Evolutionary conservation across 352 stramenopile species (phyloP).

Genomic region (Phytophthora ramorum): DNA sequence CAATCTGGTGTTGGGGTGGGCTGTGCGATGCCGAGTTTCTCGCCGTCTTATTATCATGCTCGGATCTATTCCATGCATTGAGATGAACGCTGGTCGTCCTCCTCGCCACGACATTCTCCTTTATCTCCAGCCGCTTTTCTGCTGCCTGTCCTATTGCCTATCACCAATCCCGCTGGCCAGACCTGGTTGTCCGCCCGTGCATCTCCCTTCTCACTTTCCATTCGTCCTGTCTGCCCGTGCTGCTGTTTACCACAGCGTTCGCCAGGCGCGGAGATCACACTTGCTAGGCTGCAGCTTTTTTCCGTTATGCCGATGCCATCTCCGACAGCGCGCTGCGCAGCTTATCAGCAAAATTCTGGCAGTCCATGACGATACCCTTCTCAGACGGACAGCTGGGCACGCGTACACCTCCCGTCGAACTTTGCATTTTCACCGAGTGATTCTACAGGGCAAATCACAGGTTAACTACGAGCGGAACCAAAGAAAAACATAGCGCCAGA

Average conservation of each 20-base stretch:
- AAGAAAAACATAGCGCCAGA: background rate
- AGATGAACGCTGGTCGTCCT: background rate
- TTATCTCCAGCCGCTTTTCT: constrained; percentile 20
- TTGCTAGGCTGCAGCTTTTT: background rate
- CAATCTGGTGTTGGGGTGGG: constrained; percentile 6
- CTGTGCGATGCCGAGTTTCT: constrained; percentile 19
- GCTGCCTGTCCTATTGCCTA: constrained; percentile 36
- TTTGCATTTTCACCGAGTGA: constrained; percentile 87
- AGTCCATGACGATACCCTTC: constrained; percentile 74
- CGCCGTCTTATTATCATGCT: constrained; percentile 25
- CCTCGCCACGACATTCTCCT: constrained; percentile 5
- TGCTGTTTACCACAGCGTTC: constrained; percentile 5
- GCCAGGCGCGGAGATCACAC: background rate
- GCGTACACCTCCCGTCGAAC: constrained; percentile 74
- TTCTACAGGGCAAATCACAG: constrained; percentile 52
- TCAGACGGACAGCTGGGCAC: constrained; percentile 80
- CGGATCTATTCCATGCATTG: constrained; percentile 33
- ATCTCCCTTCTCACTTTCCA: constrained; percentile 16
- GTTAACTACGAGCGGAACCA: constrained; percentile 8
- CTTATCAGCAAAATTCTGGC: constrained; percentile 84
- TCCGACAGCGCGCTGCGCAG: constrained; percentile 84
- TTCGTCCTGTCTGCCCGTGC: background rate
- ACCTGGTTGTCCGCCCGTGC: constrained; percentile 13
- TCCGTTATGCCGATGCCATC: constrained; percentile 79
- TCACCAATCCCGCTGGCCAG: constrained; percentile 13